These are phyloP conservation scores for Oenanthe sinensis DNA, from an alignment of 129 eudicot genomes.

Conservation along the genomic window DNA sequence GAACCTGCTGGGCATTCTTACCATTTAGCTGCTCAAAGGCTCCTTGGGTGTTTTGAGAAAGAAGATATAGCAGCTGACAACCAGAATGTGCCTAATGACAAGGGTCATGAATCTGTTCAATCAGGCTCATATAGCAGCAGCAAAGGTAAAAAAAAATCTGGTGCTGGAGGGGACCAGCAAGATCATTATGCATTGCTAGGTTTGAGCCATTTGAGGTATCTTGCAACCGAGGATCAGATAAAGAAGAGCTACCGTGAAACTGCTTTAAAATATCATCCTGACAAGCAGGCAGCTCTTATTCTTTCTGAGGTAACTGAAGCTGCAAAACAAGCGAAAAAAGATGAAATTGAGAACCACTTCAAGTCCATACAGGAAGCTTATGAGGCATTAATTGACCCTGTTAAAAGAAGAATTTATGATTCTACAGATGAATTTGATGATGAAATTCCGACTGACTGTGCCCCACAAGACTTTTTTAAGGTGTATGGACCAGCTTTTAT, in stretches of 20 bases:
- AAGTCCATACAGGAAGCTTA: constrained; percentile 93
- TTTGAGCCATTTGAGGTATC: constrained; percentile 72
- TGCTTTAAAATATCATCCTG: constrained; percentile 90
- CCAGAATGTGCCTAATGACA: constrained; percentile 32
- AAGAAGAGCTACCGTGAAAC: constrained; percentile 76
- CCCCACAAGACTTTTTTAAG: constrained; percentile 78
- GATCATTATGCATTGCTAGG: constrained; percentile 96
- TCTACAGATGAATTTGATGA: constrained; percentile 98
- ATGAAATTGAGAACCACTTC: constrained; percentile 78
- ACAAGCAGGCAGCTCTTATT: constrained; percentile 79
- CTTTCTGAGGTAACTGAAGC: constrained; percentile 70
- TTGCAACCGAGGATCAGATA: constrained; percentile 89
- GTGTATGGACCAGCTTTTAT: constrained; percentile 89
- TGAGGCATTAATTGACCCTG: constrained; percentile 75
- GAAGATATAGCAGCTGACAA: constrained; percentile 29
- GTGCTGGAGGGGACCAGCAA: constrained; percentile 49
- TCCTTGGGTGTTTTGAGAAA: constrained; percentile 46
- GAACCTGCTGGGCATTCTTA: constrained; percentile 98
- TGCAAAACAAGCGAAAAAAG: constrained; percentile 76
- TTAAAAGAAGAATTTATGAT: constrained; percentile 72
- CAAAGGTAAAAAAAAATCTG: constrained; percentile 83
- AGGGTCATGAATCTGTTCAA: constrained; percentile 41
- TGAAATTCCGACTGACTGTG: constrained; percentile 80
- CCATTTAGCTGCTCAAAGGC: constrained; percentile 70
- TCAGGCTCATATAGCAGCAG: constrained; percentile 75